phyloP scores from a whole-genome alignment of 306 rosid species.

The Lablab purpureus region DNA sequence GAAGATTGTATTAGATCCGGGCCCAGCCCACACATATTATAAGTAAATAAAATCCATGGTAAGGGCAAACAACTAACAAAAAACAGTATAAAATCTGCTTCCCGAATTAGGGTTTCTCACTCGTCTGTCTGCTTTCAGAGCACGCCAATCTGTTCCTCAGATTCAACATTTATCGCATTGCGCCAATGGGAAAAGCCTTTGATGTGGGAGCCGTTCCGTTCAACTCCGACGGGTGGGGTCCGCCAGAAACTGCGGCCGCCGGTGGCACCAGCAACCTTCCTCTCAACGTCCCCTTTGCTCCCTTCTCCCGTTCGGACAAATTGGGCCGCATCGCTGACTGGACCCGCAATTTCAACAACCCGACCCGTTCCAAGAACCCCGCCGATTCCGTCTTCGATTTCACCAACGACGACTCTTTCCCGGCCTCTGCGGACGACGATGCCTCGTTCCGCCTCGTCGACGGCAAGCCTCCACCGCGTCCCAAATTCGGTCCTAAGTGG shows the following conservation, averaged over 20 bases:
- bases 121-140: neutral
- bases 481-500: constrained; percentile 89
- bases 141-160: neutral
- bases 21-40: neutral
- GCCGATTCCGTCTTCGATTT: constrained; percentile 87
- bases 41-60: neutral
- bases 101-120: constrained; percentile 29
- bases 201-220: constrained; percentile 80
- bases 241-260: constrained; percentile 56
- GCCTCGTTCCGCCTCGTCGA: constrained; percentile 81
- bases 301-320: constrained; percentile 91
- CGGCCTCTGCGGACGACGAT: constrained; percentile 63
- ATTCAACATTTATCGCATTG: neutral
- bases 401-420: constrained; percentile 87
- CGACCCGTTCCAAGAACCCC: constrained; percentile 66
- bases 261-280: constrained; percentile 60
- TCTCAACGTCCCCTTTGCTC: constrained; percentile 81
- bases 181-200: constrained; percentile 59
- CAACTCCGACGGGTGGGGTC: constrained; percentile 95
- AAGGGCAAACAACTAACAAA: neutral
- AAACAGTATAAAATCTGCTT: neutral
- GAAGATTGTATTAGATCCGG: too few relatives aligned
- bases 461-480: constrained; percentile 88
- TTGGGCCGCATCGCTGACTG: constrained; percentile 92
- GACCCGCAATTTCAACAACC: constrained; percentile 85